Evolutionary conservation across 1,284 basidiomycete species (phyloP).

Genomic region (Baeospora myosura): DNA sequence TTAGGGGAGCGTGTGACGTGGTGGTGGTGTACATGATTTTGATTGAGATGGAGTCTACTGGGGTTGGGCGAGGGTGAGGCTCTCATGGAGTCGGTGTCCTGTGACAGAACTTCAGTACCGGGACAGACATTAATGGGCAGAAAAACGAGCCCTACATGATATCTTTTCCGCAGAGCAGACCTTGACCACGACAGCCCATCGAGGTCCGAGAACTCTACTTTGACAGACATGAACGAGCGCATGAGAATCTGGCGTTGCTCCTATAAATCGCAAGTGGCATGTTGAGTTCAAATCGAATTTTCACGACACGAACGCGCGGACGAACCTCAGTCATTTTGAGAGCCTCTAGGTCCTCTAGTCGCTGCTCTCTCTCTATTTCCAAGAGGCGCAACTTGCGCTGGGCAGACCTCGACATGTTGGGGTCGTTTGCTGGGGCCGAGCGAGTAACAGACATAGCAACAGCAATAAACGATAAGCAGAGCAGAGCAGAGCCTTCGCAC

Average conservation of each 20-base stretch:
- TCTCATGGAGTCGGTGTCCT: not conserved
- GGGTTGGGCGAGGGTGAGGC: not conserved
- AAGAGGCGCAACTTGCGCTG: conserved; percentile 12
- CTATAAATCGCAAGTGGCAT: conserved; percentile 18
- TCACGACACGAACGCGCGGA: conserved; percentile 1
- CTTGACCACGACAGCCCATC: conserved; percentile 40
- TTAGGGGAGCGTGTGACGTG: not conserved
- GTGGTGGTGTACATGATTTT: too few species aligned
- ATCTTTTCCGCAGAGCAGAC: conserved; percentile 13
- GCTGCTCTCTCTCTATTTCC: conserved; percentile 13
- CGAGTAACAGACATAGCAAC: too few species aligned
- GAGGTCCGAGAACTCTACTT: conserved; percentile 41
- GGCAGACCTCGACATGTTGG: conserved; percentile 10
- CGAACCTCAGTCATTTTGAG: conserved; percentile 13
- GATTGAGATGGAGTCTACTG: not conserved
- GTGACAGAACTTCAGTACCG: not conserved
- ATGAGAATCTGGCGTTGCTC: conserved; percentile 32
- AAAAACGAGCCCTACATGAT: too few species aligned
- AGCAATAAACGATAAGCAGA: not conserved
- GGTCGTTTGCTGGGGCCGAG: not conserved
- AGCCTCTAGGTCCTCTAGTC: conserved; percentile 12
- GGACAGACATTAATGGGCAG: too few species aligned
- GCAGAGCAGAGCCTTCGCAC: not conserved
- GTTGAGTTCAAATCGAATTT: not conserved
- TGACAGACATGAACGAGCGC: conserved; percentile 35